A percentile compares a stretch with the other conserved stretches of the same genome.
Conservation (phyloP, 768 basidiomycete species). For the Calvatia gigantea region DNA sequence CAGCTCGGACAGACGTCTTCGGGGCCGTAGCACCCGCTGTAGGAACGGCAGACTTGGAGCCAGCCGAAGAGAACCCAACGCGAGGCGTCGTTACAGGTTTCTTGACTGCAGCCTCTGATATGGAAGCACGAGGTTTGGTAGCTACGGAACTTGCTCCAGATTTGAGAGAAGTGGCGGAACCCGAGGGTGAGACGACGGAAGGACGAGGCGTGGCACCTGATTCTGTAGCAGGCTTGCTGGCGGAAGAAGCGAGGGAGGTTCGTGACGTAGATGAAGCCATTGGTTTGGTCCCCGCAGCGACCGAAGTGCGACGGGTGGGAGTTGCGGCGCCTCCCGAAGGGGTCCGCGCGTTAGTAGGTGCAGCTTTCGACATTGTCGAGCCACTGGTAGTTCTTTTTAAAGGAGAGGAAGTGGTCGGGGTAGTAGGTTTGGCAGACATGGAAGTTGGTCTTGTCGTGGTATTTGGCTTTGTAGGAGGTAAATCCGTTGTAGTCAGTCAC, state of each 20-base stretch:
- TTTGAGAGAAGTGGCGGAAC: conserved; percentile 45
- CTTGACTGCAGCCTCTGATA: conserved; percentile 59
- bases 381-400: conserved; percentile 20
- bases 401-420: conserved; percentile 18
- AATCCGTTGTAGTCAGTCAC: conserved; percentile 1
- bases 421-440: conserved; percentile 29
- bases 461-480: conserved; percentile 40
- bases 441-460: conserved; percentile 21
- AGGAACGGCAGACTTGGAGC: conserved; percentile 35
- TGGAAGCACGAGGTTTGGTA: conserved; percentile 59
- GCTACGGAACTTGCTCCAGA: conserved; percentile 35
- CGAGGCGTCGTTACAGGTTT: conserved; percentile 32
- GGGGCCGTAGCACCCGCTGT: conserved; percentile 27
- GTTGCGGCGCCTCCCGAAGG: conserved; percentile 30
- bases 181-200: conserved; percentile 55
- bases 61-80: conserved; percentile 28
- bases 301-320: conserved; percentile 42
- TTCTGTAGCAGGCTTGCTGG: conserved; percentile 33
- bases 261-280: conserved; percentile 29
- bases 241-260: conserved; percentile 37
- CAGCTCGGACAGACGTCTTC: not conserved
- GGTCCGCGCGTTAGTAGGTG: conserved; percentile 31
- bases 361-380: conserved; percentile 36
- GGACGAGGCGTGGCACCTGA: conserved; percentile 31
- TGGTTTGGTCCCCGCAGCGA: conserved; percentile 39